Conservation (phyloP, 768 basidiomycete species). For the Mrakia blollopis region DNA sequence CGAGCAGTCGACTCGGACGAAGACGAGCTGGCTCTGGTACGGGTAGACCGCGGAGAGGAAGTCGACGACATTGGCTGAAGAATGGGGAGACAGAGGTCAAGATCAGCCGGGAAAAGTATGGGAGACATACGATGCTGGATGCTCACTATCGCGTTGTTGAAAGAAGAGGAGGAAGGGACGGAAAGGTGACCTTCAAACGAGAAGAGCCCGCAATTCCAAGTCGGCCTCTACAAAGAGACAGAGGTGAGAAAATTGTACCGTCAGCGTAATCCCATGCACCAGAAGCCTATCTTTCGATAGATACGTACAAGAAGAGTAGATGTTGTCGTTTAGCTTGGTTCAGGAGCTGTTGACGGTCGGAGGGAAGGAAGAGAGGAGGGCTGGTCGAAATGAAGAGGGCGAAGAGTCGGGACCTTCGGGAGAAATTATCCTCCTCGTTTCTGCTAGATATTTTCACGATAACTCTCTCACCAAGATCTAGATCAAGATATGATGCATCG, state of each 20-base stretch:
- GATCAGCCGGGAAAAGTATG: neutral
- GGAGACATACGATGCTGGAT: neutral
- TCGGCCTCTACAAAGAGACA: neutral
- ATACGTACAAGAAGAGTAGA: no score
- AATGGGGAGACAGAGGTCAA: neutral
- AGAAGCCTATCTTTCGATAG: no score
- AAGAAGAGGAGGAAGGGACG: neutral
- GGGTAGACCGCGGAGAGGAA: neutral
- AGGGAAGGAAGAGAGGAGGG: no score
- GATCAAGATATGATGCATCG: neutral
- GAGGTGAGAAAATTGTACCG: neutral
- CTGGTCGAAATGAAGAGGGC: no score
- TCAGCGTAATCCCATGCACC: neutral
- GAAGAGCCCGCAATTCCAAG: neutral
- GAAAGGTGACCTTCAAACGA: neutral
- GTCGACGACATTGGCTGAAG: neutral
- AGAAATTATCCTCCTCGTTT: no score
- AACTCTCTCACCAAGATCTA: neutral
- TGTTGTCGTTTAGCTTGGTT: no score
- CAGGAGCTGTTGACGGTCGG: no score
- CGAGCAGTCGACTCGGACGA: neutral
- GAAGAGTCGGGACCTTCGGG: no score
- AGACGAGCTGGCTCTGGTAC: neutral
- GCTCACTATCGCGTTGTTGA: neutral
- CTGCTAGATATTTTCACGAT: no score